Evolutionary conservation across 2,329 filamentous ascomycete genomes (phyloP).

Genomic region (Myotisia sp.): DNA sequence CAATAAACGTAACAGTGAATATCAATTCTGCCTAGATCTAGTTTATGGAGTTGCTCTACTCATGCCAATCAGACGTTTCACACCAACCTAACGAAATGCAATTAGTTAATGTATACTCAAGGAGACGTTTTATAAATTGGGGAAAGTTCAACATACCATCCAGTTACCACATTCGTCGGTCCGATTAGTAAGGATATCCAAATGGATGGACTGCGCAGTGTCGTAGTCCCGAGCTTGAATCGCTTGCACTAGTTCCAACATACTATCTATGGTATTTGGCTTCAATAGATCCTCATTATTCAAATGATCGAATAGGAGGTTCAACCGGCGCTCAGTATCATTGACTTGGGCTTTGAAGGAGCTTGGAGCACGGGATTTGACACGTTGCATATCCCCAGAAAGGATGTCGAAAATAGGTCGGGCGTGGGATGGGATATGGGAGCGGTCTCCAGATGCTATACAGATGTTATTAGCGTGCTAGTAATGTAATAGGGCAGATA

Average conservation of each 20-base stretch:
- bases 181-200: constrained; percentile 62
- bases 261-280: constrained; percentile 47
- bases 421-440: constrained; percentile 67
- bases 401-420: constrained; percentile 70
- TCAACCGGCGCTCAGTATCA: constrained; percentile 84
- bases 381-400: constrained; percentile 69
- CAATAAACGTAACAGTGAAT: no score
- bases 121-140: no score
- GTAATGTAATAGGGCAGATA: background rate
- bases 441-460: constrained; percentile 59
- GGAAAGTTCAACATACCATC: constrained; percentile 50
- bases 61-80: constrained; percentile 66
- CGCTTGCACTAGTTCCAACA: constrained; percentile 43
- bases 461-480: constrained; percentile 11
- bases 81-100: constrained; percentile 43
- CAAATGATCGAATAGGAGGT: constrained; percentile 88
- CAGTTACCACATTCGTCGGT: constrained; percentile 70
- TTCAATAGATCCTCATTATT: constrained; percentile 89
- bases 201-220: constrained; percentile 52
- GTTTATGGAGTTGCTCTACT: constrained; percentile 55
- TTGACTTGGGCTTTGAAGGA: constrained; percentile 78
- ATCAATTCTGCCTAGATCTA: no score
- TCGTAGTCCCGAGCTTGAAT: constrained; percentile 57
- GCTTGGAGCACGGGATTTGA: constrained; percentile 72
- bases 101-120: constrained; percentile 26